Percentiles rank a stretch among this genome's conserved stretches.
phyloP scores from a whole-genome alignment of 371 early-diverging fungal species.

The Mortierella sp. region DNA sequence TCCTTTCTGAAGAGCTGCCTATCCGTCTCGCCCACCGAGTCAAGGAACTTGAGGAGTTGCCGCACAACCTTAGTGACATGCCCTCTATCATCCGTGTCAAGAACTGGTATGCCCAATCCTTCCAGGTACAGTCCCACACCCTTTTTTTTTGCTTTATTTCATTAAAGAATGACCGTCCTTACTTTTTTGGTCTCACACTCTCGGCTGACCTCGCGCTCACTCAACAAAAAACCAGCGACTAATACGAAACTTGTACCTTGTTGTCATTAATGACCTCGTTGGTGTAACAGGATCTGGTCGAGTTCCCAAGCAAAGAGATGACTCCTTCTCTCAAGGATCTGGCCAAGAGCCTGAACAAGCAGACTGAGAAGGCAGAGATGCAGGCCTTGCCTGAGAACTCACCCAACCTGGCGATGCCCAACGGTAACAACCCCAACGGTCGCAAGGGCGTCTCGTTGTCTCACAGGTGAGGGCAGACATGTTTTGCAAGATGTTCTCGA shows the following conservation, averaged over 20 bases:
- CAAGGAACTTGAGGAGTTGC: conserved; percentile 94
- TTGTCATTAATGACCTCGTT: neutral
- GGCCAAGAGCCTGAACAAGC: conserved; percentile 47
- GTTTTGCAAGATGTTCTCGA: neutral
- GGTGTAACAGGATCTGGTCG: conserved; percentile 73
- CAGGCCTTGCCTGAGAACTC: conserved; percentile 67
- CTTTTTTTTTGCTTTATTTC: conserved; percentile 11
- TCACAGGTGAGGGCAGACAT: conserved; percentile 32
- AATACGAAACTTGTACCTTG: neutral
- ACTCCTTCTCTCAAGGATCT: conserved; percentile 55
- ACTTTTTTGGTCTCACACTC: conserved; percentile 13
- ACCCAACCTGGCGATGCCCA: conserved; percentile 72
- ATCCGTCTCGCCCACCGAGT: conserved; percentile 97
- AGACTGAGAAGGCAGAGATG: conserved; percentile 53
- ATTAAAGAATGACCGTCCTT: neutral
- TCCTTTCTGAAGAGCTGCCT: conserved; percentile 94
- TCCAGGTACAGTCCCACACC: conserved; percentile 69
- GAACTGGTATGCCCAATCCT: conserved; percentile 96
- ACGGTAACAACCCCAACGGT: conserved; percentile 42
- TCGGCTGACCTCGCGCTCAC: conserved; percentile 5
- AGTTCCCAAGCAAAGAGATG: conserved; percentile 77
- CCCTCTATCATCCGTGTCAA: conserved; percentile 93
- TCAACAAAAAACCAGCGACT: neutral
- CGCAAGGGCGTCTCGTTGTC: conserved; percentile 53
- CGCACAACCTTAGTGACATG: conserved; percentile 89